Conservation (phyloP, 305 asterid genomes). For the Lippia alba region DNA sequence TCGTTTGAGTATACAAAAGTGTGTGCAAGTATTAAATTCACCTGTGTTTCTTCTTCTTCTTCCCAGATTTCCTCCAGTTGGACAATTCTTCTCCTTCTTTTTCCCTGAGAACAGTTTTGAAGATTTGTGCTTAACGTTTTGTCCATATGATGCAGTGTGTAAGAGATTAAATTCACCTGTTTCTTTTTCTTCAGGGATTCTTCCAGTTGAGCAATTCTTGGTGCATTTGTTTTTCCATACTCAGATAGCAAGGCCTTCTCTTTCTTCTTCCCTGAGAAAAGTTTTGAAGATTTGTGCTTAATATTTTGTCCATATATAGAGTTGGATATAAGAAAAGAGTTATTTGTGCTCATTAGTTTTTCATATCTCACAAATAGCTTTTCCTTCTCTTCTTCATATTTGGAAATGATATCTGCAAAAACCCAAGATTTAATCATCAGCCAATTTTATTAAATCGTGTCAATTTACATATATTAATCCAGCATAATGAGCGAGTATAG, state of each 20-base stretch:
- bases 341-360: slow-evolving; percentile 63
- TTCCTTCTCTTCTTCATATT: slow-evolving; percentile 88
- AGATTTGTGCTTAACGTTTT: neutral
- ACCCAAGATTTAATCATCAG: slow-evolving; percentile 31
- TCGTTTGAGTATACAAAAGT: too few relatives aligned
- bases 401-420: slow-evolving; percentile 69
- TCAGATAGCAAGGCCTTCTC: slow-evolving; percentile 80
- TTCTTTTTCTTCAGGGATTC: too few relatives aligned
- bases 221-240: slow-evolving; percentile 65
- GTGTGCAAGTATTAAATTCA: too few relatives aligned
- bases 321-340: slow-evolving; percentile 14
- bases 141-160: too few relatives aligned
- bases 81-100: slow-evolving; percentile 94
- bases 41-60: too few relatives aligned
- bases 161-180: too few relatives aligned
- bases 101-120: slow-evolving; percentile 57
- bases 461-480: neutral
- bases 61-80: too few relatives aligned
- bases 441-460: neutral
- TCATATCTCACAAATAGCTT: slow-evolving; percentile 68
- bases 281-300: neutral
- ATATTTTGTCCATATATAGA: slow-evolving; percentile 10
- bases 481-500: neutral
- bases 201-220: slow-evolving; percentile 75
- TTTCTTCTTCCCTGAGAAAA: slow-evolving; percentile 82